Evolutionary conservation across 768 basidiomycete genomes (phyloP), one percentile per base, ranked within the genome.

Genomic region (Boletus speciosus): DNA sequence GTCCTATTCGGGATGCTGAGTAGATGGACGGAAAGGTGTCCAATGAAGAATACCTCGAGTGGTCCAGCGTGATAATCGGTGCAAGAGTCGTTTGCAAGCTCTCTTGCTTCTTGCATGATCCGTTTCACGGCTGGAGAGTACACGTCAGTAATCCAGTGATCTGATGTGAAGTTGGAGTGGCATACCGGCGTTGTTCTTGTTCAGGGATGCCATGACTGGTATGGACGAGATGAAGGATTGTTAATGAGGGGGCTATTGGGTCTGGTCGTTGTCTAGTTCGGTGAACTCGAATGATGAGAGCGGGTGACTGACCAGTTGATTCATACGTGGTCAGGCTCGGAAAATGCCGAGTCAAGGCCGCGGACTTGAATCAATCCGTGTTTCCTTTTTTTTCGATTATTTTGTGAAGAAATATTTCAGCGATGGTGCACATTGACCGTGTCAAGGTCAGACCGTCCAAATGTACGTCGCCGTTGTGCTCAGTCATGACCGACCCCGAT

Each of bases 101-200:
- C 95, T 56, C 83, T 78, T 5, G 94, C 94, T 72, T 98, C 96
- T 69, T 93, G 93, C 86, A 98, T 89, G 61, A 98, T 97, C 35
- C 96, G 85, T 75, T 98, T 98, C 49, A 97, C 91, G 51, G 93
- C 94, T 90, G 60, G 14, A 12, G 12, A 44, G 0, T 11, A 48
- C 39, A 10, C n/a, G 38, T 43, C 15, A 52, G 47, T 15, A 3
- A 51, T 36, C 8, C 14, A 31, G 31, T 8, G 35, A n/a, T 29
- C 32, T 5, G 41, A 49, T 27, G 32, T 36, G 23, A 51, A 42
- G n/a, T 14, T 36, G 21, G 16, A 47, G 35, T 4, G 10, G 66
- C 80, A 42, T 35, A 90, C 91, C 91, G 35, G 92, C 85, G 67
- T 93, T 93, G 74, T 93, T 93, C 82, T 87, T 92, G 78, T 92